A percentile compares a stretch with the other conserved stretches of the same genome.
Evolutionary conservation across 1,139 yeast species (phyloP).

Genomic region (Groenewaldozyma sp.): DNA sequence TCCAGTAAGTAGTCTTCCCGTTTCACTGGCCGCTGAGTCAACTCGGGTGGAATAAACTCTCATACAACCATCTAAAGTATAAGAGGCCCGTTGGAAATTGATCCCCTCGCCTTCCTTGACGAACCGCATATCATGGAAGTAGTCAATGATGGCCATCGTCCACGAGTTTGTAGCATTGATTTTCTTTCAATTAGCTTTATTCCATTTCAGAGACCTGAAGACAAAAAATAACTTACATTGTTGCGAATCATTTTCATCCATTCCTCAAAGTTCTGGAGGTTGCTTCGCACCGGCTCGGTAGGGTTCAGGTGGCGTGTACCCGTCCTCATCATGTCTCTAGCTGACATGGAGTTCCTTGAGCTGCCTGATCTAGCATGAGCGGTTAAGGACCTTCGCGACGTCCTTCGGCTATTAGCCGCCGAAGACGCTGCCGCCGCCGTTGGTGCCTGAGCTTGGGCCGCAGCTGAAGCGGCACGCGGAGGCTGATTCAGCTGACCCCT

Average conservation of each 20-base stretch:
- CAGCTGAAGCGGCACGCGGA: too few species aligned
- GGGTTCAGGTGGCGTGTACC: too few species aligned
- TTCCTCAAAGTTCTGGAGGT: slow-evolving; percentile 67
- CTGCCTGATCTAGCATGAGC: neutral
- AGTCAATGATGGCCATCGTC: slow-evolving; percentile 85
- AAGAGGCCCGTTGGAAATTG: slow-evolving; percentile 69
- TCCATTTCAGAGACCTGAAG: too few species aligned
- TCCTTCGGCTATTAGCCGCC: neutral
- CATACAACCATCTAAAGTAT: slow-evolving; percentile 78
- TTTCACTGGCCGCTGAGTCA: slow-evolving; percentile 85
- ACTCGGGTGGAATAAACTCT: slow-evolving; percentile 79
- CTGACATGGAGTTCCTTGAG: neutral
- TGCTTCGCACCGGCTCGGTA: slow-evolving; percentile 24
- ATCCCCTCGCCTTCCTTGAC: slow-evolving; percentile 52
- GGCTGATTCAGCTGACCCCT: too few species aligned
- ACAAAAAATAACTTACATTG: slow-evolving; percentile 38
- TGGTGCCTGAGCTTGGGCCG: too few species aligned
- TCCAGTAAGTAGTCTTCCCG: slow-evolving; percentile 79
- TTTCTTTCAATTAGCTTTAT: slow-evolving; percentile 14
- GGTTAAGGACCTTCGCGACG: neutral
- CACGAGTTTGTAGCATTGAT: slow-evolving; percentile 49
- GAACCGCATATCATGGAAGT: slow-evolving; percentile 61
- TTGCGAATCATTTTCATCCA: slow-evolving; percentile 89
- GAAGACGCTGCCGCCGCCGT: too few species aligned
- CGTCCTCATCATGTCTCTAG: neutral